Conservation (phyloP, 2,329 filamentous ascomycete species). For the Aspergillus chevalieri region DNA sequence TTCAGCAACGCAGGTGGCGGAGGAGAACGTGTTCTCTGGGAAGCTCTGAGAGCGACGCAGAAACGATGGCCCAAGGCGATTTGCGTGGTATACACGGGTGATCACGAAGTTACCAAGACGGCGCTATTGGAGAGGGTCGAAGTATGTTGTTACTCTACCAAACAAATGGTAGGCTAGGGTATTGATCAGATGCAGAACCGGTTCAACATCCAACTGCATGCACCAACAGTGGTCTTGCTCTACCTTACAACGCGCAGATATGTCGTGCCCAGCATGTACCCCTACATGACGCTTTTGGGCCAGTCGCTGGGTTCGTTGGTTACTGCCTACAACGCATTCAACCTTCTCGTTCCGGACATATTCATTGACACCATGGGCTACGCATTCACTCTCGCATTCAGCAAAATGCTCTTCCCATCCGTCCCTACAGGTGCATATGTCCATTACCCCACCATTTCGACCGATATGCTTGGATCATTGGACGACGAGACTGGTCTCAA, state of each 20-base stretch:
- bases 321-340: conserved; percentile 86
- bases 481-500: conserved; percentile 58
- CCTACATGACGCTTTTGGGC: conserved; percentile 86
- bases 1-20: conserved; percentile 87
- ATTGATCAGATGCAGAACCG: conserved; percentile 51
- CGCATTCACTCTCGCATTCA: conserved; percentile 78
- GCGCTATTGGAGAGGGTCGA: conserved; percentile 72
- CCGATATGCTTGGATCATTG: conserved; percentile 87
- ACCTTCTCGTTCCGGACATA: conserved; percentile 83
- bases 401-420: conserved; percentile 70
- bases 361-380: conserved; percentile 99
- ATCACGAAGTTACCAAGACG: conserved; percentile 78
- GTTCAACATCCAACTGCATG: conserved; percentile 86
- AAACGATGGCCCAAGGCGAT: conserved; percentile 80
- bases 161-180: neutral
- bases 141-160: conserved; percentile 41
- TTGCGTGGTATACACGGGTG: conserved; percentile 91
- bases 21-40: conserved; percentile 93
- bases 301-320: conserved; percentile 85
- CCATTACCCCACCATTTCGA: conserved; percentile 97
- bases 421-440: conserved; percentile 90
- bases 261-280: conserved; percentile 82
- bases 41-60: conserved; percentile 86
- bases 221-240: conserved; percentile 77
- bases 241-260: conserved; percentile 84